These are phyloP conservation scores for Sugiyamaella floridensis DNA, from an alignment of 805 yeast genomes.

Conservation along the genomic window DNA sequence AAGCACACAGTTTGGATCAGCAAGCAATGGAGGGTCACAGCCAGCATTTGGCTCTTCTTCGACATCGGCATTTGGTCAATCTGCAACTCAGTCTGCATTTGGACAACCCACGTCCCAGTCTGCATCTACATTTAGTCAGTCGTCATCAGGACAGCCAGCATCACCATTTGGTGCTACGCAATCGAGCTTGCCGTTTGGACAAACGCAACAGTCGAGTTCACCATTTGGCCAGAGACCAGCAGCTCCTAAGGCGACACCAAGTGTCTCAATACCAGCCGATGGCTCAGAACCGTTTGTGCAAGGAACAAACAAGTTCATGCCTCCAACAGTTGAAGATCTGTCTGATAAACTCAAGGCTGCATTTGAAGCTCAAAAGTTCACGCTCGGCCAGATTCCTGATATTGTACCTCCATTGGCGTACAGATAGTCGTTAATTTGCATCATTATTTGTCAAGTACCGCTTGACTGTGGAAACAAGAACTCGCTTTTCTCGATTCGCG, in stretches of 20 bases:
- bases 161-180: neutral
- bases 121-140: constrained; percentile 5
- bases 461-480: constrained; percentile 34
- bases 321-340: constrained; percentile 33
- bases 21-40: too few species aligned
- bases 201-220: neutral
- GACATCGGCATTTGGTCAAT: constrained; percentile 23
- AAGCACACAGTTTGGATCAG: too few species aligned
- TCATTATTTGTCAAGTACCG: constrained; percentile 4
- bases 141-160: constrained; percentile 1
- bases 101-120: neutral
- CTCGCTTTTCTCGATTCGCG: constrained; percentile 37
- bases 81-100: neutral
- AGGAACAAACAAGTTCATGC: constrained; percentile 30
- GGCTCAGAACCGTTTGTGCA: constrained; percentile 25
- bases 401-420: constrained; percentile 26
- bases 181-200: neutral
- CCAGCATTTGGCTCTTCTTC: neutral
- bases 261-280: neutral
- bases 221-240: constrained; percentile 4
- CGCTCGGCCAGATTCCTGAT: constrained; percentile 29
- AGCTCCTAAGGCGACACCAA: neutral
- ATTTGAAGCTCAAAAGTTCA: constrained; percentile 35
- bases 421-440: constrained; percentile 13
- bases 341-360: constrained; percentile 39